Conservation (phyloP, 2,329 filamentous ascomycete genomes). For the Xylaria sp. region DNA sequence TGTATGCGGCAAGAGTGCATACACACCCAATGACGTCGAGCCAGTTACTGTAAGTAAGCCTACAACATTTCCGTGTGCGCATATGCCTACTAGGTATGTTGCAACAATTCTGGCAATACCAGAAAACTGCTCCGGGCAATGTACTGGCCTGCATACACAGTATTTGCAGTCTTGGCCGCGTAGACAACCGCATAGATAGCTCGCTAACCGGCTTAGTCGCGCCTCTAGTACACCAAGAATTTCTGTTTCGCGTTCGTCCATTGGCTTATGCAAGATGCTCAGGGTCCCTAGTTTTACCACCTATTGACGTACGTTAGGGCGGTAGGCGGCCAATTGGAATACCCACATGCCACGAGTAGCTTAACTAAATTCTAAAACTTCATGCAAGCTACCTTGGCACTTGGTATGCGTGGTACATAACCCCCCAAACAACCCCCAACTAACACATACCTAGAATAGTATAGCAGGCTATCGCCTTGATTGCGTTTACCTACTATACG, state of each 20-base stretch:
- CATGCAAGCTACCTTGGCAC: slow-evolving; percentile 19
- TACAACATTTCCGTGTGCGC: too few relatives aligned
- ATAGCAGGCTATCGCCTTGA: background rate
- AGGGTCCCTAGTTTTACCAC: slow-evolving; percentile 3
- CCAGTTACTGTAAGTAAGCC: background rate
- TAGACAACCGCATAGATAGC: background rate
- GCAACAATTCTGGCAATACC: background rate
- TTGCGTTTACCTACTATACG: background rate
- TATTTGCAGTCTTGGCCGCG: slow-evolving; percentile 1
- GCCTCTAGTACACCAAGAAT: background rate
- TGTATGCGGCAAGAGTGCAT: background rate
- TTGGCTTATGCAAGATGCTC: slow-evolving; percentile 6
- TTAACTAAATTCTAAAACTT: slow-evolving; percentile 27
- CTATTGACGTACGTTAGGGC: background rate
- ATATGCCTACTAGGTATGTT: too few relatives aligned
- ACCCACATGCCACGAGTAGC: slow-evolving; percentile 41
- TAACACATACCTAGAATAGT: background rate
- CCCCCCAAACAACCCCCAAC: background rate
- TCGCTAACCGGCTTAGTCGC: slow-evolving; percentile 10
- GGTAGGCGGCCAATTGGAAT: slow-evolving; percentile 12
- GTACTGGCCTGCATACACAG: background rate
- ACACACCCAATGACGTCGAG: background rate
- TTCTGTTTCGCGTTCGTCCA: background rate
- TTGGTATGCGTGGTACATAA: slow-evolving; percentile 1
- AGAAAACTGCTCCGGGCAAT: slow-evolving; percentile 3